Conservation (phyloP, 352 stramenopile genomes). For the Plasmopara muralis region DNA sequence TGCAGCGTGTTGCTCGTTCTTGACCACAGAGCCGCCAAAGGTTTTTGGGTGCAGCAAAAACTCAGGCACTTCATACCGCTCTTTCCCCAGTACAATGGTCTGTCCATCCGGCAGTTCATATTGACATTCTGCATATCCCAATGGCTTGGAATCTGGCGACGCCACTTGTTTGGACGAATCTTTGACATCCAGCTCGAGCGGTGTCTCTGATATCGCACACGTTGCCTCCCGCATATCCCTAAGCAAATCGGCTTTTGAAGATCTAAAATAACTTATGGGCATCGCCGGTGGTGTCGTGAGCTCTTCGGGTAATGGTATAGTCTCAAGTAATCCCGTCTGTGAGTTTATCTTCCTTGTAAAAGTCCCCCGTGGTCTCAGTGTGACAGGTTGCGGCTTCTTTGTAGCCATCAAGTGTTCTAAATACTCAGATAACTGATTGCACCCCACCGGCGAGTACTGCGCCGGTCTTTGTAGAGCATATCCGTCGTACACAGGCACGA, state of each 20-base stretch:
- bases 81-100: constrained; percentile 48
- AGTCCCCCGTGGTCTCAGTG: constrained; percentile 53
- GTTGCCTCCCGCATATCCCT: constrained; percentile 69
- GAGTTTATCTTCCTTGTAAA: constrained; percentile 52
- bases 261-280: constrained; percentile 67
- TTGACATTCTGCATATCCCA: constrained; percentile 29
- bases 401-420: constrained; percentile 55
- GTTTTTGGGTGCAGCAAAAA: constrained; percentile 63
- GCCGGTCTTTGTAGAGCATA: constrained; percentile 76
- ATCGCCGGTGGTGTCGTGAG: constrained; percentile 41
- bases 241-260: constrained; percentile 60
- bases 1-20: constrained; percentile 41
- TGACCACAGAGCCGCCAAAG: constrained; percentile 40
- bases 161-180: constrained; percentile 18
- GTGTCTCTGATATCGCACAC: constrained; percentile 38
- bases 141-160: constrained; percentile 4
- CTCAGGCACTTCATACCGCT: constrained; percentile 70
- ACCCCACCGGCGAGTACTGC: constrained; percentile 69
- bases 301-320: constrained; percentile 30
- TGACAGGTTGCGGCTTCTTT: constrained; percentile 28
- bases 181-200: constrained; percentile 31
- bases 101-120: constrained; percentile 83
- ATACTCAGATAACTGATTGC: constrained; percentile 65
- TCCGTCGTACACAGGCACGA: constrained; percentile 88
- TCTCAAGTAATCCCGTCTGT: constrained; percentile 52